Evolutionary conservation across 192 early-diverging fungal genomes (phyloP), one percentile per base, ranked within the genome.

Genomic region (Martensiomyces pterosporus): DNA sequence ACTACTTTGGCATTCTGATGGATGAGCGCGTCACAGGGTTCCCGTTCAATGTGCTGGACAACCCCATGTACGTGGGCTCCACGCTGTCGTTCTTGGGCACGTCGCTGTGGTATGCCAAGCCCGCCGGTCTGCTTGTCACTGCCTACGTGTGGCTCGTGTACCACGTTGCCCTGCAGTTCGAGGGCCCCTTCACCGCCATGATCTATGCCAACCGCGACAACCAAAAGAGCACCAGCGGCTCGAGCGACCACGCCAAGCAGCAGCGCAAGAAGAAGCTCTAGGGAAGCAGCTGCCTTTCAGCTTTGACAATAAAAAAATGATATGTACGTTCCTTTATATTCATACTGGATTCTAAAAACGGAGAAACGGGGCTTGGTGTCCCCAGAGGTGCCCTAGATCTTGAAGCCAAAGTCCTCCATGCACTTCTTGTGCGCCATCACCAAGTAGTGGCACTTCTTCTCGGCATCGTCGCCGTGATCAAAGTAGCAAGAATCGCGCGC

Each of bases 1-100:
- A 92, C 60, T 95, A 95, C 63, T 95, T 92, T 80, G 93, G 93
- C 38, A 93, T 95, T 41, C 64, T 92, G 45, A 91, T 91, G 90
- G 77, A 85, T 13, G 76, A 81, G 51, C 81, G 86, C 17, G 86
- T 95, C 29, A 92, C 86, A 0, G 84, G 83, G 10, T 93, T 95
- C 61, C 93, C 93, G 4, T 95, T 95, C 79, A 95, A 88, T 58
- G 83, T 91, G 16, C 75, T 85, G 22, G 87, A 90, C 8, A 89
- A 95, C 73, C 93, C 93, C n/a, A 95, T 95, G 93, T 95, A 95
- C 58, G 80, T 80, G 42, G 93, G 93, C 23, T 91, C 91, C 5
- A 90, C 90, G 9, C 64, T 93, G 68, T 84, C 80, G 40, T 95
- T 95, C 66, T 46, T 93, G 12, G 87, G 83, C 34, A 83, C 83